Base-by-base conservation (phyloP, 1,139 yeast species). In the Blastobotrys persicus region DNA sequence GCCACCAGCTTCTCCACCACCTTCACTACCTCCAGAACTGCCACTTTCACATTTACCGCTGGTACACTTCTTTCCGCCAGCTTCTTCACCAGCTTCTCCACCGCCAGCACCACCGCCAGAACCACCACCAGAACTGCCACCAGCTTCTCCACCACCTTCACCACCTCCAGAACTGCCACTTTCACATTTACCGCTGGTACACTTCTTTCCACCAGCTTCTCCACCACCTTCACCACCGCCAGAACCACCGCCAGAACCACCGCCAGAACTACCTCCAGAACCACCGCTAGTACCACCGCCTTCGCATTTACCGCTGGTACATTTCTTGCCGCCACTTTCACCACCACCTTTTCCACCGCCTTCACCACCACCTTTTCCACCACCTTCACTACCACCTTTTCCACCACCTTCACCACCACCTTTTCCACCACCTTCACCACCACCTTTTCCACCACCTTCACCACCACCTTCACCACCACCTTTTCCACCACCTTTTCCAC, bases 361-460 rank as follows among this genome's bases (percentile, higher is more conserved):
- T 13, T 20, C 39, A 34, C 11, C 39, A 32, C 35, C 35, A 16
- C 35, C 35, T 6, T 16, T 23, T 34, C 20, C 20, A 16, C 38
- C 38, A 13, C 38, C 38, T 9, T 23, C 19, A 14, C 12, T 14
- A 13, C 4, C 38, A 4, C 18, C 38, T 14, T 34, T 34, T 4
- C 39, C 39, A 12, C 28, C 14, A 19, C 9, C 28, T 9, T 23
- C 9, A 5, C 9, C 28, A 23, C 9, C 5, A 9, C 28, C 28
- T 9, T 6, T 23, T 23, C 28, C 28, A 9, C 28, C 28, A 9
- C 16, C 16, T 14, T 12, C 16, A 34, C 20, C 39, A 14, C 39
- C 39, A 17, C 39, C 39, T 6, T 20, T 28, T 37, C 28, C 28
- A 17, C 28, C 41, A 18, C 41, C 41, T 6, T 28, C 28, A 19